Conservation (phyloP, 2,329 filamentous ascomycete genomes). For the Colletotrichum sp. region DNA sequence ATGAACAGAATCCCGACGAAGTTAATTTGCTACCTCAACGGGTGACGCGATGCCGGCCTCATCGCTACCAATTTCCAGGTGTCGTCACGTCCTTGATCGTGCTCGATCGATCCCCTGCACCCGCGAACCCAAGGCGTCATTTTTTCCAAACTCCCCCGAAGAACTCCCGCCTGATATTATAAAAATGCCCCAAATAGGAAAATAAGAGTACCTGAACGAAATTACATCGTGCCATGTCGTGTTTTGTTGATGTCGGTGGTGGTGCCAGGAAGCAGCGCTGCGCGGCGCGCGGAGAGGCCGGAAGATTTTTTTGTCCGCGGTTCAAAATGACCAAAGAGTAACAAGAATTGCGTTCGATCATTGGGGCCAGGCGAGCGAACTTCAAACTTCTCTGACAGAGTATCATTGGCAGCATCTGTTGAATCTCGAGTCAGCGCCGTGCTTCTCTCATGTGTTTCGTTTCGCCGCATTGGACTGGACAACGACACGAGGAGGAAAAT, state of each 20-base stretch:
- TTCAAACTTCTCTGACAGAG: constrained; percentile 18
- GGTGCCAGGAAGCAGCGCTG: background rate
- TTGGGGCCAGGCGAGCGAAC: constrained; percentile 18
- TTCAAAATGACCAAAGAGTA: background rate
- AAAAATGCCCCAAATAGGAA: background rate
- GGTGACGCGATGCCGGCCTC: constrained; percentile 18
- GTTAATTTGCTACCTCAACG: constrained; percentile 16
- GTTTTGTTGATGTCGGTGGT: background rate
- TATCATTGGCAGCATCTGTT: constrained; percentile 16
- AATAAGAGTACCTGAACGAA: background rate
- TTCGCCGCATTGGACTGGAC: background rate
- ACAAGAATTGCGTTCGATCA: constrained; percentile 12
- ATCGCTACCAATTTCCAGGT: constrained; percentile 20
- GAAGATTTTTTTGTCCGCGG: background rate
- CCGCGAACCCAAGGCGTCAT: constrained; percentile 20
- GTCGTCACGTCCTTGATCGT: constrained; percentile 23
- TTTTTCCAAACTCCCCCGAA: background rate
- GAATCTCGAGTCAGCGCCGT: background rate
- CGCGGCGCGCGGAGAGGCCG: background rate
- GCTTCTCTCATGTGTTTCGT: background rate
- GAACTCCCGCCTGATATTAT: background rate
- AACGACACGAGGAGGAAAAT: too few species aligned
- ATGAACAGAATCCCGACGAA: background rate
- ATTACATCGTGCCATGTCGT: background rate
- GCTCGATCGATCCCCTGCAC: constrained; percentile 20